phyloP scores from a whole-genome alignment of 768 basidiomycete genomes.

The Hygrophorus pudorinus region DNA sequence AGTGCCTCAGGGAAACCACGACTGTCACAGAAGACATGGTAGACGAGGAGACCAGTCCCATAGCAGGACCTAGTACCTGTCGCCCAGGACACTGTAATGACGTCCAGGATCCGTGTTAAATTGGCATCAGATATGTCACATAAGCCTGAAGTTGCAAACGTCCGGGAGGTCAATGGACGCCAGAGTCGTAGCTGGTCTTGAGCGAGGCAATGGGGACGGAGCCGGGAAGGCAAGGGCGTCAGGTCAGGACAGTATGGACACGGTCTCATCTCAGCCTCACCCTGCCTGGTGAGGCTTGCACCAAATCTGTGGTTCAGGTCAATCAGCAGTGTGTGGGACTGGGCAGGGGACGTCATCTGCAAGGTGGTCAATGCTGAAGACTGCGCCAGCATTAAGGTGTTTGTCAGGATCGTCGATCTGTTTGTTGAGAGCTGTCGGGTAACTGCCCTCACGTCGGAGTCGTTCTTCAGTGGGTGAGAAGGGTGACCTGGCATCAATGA shows the following conservation, averaged over 20 bases:
- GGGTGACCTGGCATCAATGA: conserved; percentile 16
- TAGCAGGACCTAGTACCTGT: conserved; percentile 24
- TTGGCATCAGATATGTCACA: conserved; percentile 12
- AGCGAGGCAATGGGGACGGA: conserved; percentile 20
- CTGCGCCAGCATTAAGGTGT: not conserved
- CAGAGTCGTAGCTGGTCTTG: conserved; percentile 17
- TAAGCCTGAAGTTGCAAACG: not conserved
- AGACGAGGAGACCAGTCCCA: conserved; percentile 25
- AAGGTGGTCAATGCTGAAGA: not conserved
- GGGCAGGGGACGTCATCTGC: conserved; percentile 4
- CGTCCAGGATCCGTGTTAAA: conserved; percentile 13
- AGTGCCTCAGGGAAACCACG: conserved; percentile 20
- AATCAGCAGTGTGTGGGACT: conserved; percentile 3
- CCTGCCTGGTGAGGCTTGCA: too few relatives aligned
- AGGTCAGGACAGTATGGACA: conserved; percentile 8
- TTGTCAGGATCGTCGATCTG: not conserved
- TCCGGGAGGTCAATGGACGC: conserved; percentile 11
- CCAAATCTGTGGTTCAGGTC: too few relatives aligned
- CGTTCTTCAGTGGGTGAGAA: too few relatives aligned
- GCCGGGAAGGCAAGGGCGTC: conserved; percentile 8
- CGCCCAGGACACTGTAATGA: conserved; percentile 19
- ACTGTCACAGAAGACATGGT: conserved; percentile 29
- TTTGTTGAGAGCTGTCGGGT: not conserved
- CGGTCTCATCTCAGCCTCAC: too few relatives aligned
- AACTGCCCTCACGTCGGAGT: not conserved